Evolutionary conservation across 805 yeast species (phyloP).

Genomic region (Pichia californica): DNA sequence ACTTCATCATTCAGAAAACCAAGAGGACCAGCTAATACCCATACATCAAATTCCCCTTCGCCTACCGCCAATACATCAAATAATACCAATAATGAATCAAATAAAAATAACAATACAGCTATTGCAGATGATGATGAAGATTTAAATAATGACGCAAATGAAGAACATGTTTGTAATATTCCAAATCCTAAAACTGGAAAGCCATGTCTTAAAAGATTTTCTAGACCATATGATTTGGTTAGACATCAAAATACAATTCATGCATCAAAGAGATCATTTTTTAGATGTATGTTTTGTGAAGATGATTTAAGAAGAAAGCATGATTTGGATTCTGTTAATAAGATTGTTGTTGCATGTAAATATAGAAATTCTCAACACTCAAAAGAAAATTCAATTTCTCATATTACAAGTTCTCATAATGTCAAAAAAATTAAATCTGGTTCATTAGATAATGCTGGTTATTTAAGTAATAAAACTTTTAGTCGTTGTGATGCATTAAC

Average conservation of each 20-base stretch:
- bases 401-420: conserved; percentile 26
- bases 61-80: too few relatives aligned
- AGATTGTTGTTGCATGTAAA: conserved; percentile 31
- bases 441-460: conserved; percentile 21
- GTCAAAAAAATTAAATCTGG: conserved; percentile 34
- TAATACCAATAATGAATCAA: neutral
- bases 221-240: conserved; percentile 89
- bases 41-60: neutral
- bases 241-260: conserved; percentile 97
- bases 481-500: conserved; percentile 92
- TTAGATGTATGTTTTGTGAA: conserved; percentile 82
- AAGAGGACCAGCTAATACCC: neutral
- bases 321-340: conserved; percentile 39
- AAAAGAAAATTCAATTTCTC: conserved; percentile 25
- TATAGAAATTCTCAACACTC: conserved; percentile 25
- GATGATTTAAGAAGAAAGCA: conserved; percentile 46
- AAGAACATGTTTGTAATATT: conserved; percentile 51
- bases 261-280: conserved; percentile 77
- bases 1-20: conserved; percentile 7
- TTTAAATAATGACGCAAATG: too few relatives aligned
- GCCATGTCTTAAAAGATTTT: conserved; percentile 72
- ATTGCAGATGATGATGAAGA: conserved; percentile 2
- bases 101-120: neutral
- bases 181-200: conserved; percentile 54
- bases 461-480: conserved; percentile 56